A percentile compares a stretch with the other conserved stretches of the same genome.
These are phyloP conservation scores for Daldinia caldariorum DNA, from an alignment of 495 filamentous ascomycete species.

Conservation along the genomic window DNA sequence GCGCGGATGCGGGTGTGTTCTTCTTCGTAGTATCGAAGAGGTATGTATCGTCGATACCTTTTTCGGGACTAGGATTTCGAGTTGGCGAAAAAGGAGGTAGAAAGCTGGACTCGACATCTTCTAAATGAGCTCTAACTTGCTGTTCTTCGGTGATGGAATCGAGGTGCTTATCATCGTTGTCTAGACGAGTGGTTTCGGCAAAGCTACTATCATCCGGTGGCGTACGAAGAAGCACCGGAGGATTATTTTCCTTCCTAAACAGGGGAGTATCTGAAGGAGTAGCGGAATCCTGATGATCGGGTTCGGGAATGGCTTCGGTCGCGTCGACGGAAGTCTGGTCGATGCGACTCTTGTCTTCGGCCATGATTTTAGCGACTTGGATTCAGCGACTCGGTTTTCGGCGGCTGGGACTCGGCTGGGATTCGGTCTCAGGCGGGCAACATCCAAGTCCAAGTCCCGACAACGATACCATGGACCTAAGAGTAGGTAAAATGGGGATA, in stretches of 20 bases:
- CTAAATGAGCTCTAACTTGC: conserved; percentile 66
- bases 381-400: conserved; percentile 1
- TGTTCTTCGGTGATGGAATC: conserved; percentile 58
- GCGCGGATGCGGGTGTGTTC: conserved; percentile 20
- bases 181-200: conserved; percentile 54
- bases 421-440: conserved; percentile 7
- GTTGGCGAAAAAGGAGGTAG: conserved; percentile 65
- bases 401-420: conserved; percentile 14
- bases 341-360: conserved; percentile 43
- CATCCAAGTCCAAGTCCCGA: conserved; percentile 14
- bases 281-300: conserved; percentile 2
- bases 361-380: conserved; percentile 37
- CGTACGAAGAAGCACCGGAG: conserved; percentile 21
- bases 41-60: conserved; percentile 69
- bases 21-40: conserved; percentile 64
- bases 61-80: conserved; percentile 50
- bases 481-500: conserved; percentile 44
- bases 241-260: conserved; percentile 32
- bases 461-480: conserved; percentile 24
- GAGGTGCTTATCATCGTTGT: conserved; percentile 48
- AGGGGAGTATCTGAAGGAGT: conserved; percentile 15
- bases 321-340: conserved; percentile 16
- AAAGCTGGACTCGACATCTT: conserved; percentile 91
- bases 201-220: conserved; percentile 53
- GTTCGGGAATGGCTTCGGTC: conserved; percentile 15